Evolutionary conservation across 139 green algal genomes (phyloP), one percentile per base, ranked within the genome.

Genomic region (Ettlia oleoabundans): DNA sequence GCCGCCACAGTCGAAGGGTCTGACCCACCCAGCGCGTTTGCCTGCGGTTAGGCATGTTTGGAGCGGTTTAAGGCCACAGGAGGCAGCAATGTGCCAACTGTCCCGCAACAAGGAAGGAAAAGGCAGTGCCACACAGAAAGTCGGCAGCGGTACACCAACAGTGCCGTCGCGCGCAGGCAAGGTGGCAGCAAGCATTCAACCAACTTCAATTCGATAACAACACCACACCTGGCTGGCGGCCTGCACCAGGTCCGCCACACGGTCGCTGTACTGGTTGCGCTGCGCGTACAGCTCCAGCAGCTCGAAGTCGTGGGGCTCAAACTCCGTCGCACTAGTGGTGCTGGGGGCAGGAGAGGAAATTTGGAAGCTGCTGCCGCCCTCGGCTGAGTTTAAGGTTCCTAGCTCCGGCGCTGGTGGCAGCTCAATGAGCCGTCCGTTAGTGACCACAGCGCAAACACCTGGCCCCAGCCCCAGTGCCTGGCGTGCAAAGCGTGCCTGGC

Each of bases 251-350:
- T 35, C 66, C 33, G 73, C 33, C 38, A 42, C 67, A 52, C 38
- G 68, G 9, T 3, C 24, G 61, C 40, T 74, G 52, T 79, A 63
- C 37, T 77, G 64, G 52, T 81, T 33, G 55, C 58, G 40, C 28
- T 47, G 5, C 0, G 73, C 37, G 35, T 79, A 69, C 3, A 89
- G 28, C 74, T 93, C 86, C 77, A 98, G 66, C 32, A 98, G 86
- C 62, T 76, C 37, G 71, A 98, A 95, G 72, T 98, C 95, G 24
- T 93, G 89, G 0, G 85, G 71, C 37, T 64, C 53, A 2, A 94
- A 18, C 19, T 32, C 61, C 13, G 84, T 83, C 15, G 51, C 26
- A 58, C 13, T n/a, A n/a, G n/a, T n/a, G n/a, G n/a, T n/a, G n/a
- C n/a, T n/a, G n/a, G n/a, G n/a, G n/a, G n/a, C n/a, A n/a, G n/a